phyloP scores from a whole-genome alignment of 2,329 filamentous ascomycete species.

The Pseudopyrenochaeta lycopersici region DNA sequence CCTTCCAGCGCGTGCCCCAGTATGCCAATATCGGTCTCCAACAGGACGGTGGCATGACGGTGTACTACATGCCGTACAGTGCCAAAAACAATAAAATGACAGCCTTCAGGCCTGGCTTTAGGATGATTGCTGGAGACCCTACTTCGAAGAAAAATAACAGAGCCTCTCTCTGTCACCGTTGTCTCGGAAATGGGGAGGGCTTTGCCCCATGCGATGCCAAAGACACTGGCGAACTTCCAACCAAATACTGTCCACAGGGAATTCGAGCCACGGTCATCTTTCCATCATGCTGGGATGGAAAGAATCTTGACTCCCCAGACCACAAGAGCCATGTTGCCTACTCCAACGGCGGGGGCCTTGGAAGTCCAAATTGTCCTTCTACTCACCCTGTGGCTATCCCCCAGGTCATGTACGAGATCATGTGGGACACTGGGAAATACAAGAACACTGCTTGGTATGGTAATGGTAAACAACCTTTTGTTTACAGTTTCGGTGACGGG shows the following conservation, averaged over 20 bases:
- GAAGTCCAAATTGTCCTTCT: constrained; percentile 58
- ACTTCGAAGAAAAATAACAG: constrained; percentile 30
- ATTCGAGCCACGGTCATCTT: constrained; percentile 75
- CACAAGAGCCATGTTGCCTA: constrained; percentile 68
- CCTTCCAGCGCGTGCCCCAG: constrained; percentile 43
- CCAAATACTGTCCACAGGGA: constrained; percentile 80
- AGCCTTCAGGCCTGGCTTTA: constrained; percentile 74
- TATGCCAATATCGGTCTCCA: constrained; percentile 41
- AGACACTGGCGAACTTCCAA: constrained; percentile 52
- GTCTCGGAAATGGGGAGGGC: constrained; percentile 26
- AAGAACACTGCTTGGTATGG: constrained; percentile 33
- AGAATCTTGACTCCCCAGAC: constrained; percentile 59
- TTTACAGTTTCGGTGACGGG: constrained; percentile 51
- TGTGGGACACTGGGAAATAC: constrained; percentile 50
- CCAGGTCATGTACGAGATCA: constrained; percentile 58
- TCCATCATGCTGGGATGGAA: constrained; percentile 77
- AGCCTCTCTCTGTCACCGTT: constrained; percentile 26
- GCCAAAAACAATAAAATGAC: constrained; percentile 65
- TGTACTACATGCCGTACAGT: constrained; percentile 81
- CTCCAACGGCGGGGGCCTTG: constrained; percentile 51
- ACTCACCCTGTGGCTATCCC: constrained; percentile 57
- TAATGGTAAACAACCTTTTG: constrained; percentile 37
- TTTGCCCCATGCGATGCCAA: constrained; percentile 35
- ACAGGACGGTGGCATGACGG: constrained; percentile 42
- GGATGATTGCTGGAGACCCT: constrained; percentile 74